These are phyloP conservation scores for Arachnomyces sp. DNA, from an alignment of 2,329 filamentous ascomycete genomes.

Conservation along the genomic window DNA sequence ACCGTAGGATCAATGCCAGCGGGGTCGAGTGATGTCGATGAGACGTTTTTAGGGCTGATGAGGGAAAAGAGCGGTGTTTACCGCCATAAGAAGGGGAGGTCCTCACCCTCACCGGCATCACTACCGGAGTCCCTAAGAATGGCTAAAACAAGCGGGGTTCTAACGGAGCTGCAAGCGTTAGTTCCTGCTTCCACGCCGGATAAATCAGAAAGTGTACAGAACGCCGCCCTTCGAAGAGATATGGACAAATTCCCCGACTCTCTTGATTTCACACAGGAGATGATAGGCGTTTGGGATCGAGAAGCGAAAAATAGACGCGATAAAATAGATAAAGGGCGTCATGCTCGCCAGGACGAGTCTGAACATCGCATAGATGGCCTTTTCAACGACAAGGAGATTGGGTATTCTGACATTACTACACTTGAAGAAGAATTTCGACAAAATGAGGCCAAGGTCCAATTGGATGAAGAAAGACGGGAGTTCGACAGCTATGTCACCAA, in stretches of 20 bases:
- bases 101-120: constrained; percentile 19
- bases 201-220: constrained; percentile 26
- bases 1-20: constrained; percentile 12
- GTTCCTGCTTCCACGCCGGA: constrained; percentile 27
- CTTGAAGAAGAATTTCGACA: constrained; percentile 50
- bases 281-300: constrained; percentile 40
- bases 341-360: constrained; percentile 44
- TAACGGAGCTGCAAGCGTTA: constrained; percentile 30
- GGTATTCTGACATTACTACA: constrained; percentile 49
- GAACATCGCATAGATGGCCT: constrained; percentile 47
- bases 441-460: constrained; percentile 43
- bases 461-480: constrained; percentile 47
- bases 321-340: constrained; percentile 42
- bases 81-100: constrained; percentile 20
- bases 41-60: constrained; percentile 42
- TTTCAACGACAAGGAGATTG: constrained; percentile 51
- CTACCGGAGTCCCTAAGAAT: constrained; percentile 27
- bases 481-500: constrained; percentile 43
- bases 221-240: constrained; percentile 24
- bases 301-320: constrained; percentile 37
- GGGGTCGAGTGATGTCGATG: constrained; percentile 25
- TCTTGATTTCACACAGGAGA: constrained; percentile 37
- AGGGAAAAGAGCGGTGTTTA: constrained; percentile 40
- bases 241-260: constrained; percentile 32
- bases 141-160: constrained; percentile 17